Percentiles rank a stretch among this genome's conserved stretches.
phyloP scores from a whole-genome alignment of 176 grass and related monocot genomes.

The Sorghum bicolor region DNA sequence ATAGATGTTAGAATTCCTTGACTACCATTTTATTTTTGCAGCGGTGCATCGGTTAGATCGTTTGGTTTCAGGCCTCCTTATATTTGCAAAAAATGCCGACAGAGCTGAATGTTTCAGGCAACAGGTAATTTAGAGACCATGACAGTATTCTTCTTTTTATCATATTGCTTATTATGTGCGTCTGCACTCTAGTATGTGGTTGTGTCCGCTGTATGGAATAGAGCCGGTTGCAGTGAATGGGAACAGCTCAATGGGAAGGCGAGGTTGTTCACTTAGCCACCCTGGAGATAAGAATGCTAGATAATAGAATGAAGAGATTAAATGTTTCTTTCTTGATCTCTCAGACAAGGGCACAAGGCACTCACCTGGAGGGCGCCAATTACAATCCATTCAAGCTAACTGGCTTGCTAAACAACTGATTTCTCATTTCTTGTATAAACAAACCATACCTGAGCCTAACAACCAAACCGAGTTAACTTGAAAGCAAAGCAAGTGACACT shows the following conservation, averaged over 20 bases:
- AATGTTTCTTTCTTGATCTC: neutral
- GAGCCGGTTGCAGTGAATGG: neutral
- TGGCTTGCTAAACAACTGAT: neutral
- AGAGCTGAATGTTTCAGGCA: constrained; percentile 87
- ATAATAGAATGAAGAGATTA: neutral
- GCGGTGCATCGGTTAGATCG: constrained; percentile 92
- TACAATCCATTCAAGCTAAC: neutral
- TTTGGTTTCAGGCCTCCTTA: constrained; percentile 97
- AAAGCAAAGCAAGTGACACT: neutral
- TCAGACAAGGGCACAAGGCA: neutral
- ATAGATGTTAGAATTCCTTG: constrained; percentile 46
- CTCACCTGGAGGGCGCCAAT: neutral
- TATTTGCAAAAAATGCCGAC: constrained; percentile 85
- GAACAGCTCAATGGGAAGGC: neutral
- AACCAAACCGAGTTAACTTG: neutral
- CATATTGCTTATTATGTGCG: neutral
- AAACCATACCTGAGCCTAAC: neutral
- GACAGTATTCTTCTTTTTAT: constrained; percentile 15
- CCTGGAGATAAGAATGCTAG: neutral
- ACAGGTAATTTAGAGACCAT: constrained; percentile 48
- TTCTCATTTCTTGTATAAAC: neutral
- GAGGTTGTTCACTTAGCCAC: neutral
- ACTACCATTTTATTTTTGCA: constrained; percentile 60
- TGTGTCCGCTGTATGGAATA: neutral
- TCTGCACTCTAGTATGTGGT: constrained; percentile 11